Percentiles rank a stretch among this genome's conserved stretches.
Conservation (phyloP, 2,329 filamentous ascomycete species). For the Calonectria multiphialidica region DNA sequence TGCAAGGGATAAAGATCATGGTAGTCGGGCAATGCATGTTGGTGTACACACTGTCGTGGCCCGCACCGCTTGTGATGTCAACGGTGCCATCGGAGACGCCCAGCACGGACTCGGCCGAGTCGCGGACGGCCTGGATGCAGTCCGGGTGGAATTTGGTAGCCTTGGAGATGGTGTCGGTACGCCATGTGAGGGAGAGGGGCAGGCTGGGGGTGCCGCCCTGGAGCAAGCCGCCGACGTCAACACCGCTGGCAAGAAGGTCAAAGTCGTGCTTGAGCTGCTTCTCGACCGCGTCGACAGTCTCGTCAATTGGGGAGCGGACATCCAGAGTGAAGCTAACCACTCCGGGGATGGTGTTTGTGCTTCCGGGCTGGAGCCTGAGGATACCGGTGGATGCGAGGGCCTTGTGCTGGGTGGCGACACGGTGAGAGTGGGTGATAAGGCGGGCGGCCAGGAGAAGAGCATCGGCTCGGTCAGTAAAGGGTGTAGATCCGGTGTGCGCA, state of each 20-base stretch:
- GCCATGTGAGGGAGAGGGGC: constrained; percentile 57
- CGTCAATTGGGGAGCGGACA: constrained; percentile 69
- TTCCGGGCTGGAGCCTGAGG: constrained; percentile 23
- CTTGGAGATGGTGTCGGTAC: constrained; percentile 69
- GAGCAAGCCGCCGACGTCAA: constrained; percentile 53
- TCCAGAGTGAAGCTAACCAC: constrained; percentile 63
- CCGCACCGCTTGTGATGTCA: constrained; percentile 52
- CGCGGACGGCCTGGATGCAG: constrained; percentile 73
- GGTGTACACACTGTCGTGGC: constrained; percentile 53
- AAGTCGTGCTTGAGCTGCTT: constrained; percentile 36
- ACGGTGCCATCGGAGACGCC: constrained; percentile 53
- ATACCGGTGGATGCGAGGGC: constrained; percentile 31
- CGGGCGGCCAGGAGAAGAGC: constrained; percentile 29
- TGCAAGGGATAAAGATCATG: constrained; percentile 55
- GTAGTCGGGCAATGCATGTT: constrained; percentile 49
- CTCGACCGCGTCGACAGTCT: constrained; percentile 61
- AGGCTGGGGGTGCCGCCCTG: constrained; percentile 31
- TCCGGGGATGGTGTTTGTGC: constrained; percentile 34
- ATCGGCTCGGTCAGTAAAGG: constrained; percentile 24
- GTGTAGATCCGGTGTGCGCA: constrained; percentile 31
- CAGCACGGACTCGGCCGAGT: constrained; percentile 67
- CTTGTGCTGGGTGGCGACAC: constrained; percentile 24
- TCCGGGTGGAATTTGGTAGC: constrained; percentile 74
- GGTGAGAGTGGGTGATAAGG: constrained; percentile 28
- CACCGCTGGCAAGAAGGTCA: constrained; percentile 41